A percentile compares a stretch with the other conserved stretches of the same genome.
phyloP scores from a whole-genome alignment of 2,329 filamentous ascomycete genomes.

The Blumeria hordei region DNA sequence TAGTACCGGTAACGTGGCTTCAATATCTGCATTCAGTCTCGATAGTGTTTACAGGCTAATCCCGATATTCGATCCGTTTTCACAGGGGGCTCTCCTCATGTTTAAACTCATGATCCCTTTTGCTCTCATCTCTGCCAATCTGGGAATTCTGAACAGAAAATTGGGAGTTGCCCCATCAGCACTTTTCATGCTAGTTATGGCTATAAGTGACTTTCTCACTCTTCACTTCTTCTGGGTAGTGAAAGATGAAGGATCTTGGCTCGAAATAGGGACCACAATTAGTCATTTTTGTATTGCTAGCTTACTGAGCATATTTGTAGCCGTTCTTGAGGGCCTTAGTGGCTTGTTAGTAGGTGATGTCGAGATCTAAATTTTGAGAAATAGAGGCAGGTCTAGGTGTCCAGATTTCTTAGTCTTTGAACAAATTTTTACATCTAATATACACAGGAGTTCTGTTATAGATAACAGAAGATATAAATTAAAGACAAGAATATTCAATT shows the following conservation, averaged over 20 bases:
- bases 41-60: constrained; percentile 74
- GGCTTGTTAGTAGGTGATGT: constrained; percentile 63
- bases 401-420: too few species aligned
- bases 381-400: too few species aligned
- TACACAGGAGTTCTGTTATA: too few species aligned
- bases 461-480: too few species aligned
- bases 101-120: constrained; percentile 88
- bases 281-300: constrained; percentile 90
- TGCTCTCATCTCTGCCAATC: constrained; percentile 69
- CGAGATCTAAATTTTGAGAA: constrained; percentile 23
- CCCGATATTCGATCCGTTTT: constrained; percentile 83
- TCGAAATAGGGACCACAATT: constrained; percentile 93
- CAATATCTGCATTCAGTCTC: constrained; percentile 75
- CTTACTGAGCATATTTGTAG: constrained; percentile 72
- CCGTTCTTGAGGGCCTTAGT: constrained; percentile 63
- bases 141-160: constrained; percentile 74
- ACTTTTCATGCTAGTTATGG: constrained; percentile 87
- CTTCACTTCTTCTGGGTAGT: constrained; percentile 97
- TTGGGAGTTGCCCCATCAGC: constrained; percentile 69
- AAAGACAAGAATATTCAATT: too few species aligned
- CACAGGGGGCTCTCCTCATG: constrained; percentile 64
- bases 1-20: constrained; percentile 87
- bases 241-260: constrained; percentile 84
- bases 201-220: constrained; percentile 72
- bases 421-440: too few species aligned